Conservation (phyloP, 495 filamentous ascomycete species). For the Aspergillus biplanus region DNA sequence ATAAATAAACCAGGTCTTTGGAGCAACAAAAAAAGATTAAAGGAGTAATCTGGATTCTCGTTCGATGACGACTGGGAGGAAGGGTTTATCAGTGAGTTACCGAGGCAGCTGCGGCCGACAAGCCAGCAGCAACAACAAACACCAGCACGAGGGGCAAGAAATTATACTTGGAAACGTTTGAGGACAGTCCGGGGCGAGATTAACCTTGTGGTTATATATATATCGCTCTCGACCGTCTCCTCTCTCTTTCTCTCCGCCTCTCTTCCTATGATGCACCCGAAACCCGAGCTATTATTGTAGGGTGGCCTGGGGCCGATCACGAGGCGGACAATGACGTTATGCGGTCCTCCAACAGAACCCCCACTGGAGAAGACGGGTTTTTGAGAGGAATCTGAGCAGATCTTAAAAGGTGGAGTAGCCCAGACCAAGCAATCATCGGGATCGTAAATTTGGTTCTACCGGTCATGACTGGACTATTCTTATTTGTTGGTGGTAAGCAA, state of each 20-base stretch:
- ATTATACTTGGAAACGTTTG: too few species aligned
- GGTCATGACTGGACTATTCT: not conserved
- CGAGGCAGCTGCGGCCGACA: not conserved
- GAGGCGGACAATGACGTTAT: slow-evolving; percentile 16
- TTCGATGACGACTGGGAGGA: not conserved
- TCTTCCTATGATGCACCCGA: not conserved
- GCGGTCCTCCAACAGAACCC: not conserved
- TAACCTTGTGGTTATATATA: not conserved
- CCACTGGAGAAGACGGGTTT: not conserved
- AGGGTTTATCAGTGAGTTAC: not conserved
- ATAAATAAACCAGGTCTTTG: too few species aligned
- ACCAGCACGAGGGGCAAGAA: not conserved
- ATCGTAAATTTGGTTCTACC: not conserved
- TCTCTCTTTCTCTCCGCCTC: not conserved
- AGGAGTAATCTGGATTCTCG: too few species aligned
- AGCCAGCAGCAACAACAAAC: too few species aligned
- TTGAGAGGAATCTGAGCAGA: not conserved
- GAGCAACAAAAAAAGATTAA: too few species aligned
- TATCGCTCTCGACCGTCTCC: not conserved
- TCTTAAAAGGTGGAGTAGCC: not conserved
- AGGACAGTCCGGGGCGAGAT: not conserved
- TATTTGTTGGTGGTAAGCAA: not conserved
- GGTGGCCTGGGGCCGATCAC: slow-evolving; percentile 5
- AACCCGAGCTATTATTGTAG: not conserved
- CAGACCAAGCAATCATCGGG: not conserved